phyloP scores from a whole-genome alignment of 108 stramenopile species.

The Nitzschia sp. region DNA sequence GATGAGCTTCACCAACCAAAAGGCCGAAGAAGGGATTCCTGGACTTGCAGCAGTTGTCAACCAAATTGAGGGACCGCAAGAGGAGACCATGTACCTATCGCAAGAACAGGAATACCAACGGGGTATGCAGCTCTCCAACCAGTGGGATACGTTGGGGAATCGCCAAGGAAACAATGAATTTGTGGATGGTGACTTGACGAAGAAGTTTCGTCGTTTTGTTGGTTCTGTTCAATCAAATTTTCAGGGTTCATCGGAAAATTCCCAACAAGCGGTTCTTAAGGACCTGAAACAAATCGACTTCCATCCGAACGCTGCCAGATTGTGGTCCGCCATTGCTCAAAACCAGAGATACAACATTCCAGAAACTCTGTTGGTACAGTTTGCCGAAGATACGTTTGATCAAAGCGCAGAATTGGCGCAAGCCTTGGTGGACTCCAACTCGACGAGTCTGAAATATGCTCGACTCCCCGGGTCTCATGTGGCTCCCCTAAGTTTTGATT shows the following conservation, averaged over 20 bases:
- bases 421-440: slow-evolving; percentile 36
- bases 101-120: too few species aligned
- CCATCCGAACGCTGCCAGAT: slow-evolving; percentile 65
- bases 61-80: neutral
- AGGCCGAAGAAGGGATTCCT: slow-evolving; percentile 53
- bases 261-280: neutral
- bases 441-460: slow-evolving; percentile 70
- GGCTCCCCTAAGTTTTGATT: slow-evolving; percentile 59
- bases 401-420: slow-evolving; percentile 73
- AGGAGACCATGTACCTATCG: too few species aligned
- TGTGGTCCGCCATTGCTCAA: slow-evolving; percentile 63
- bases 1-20: slow-evolving; percentile 62
- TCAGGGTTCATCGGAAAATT: too few species aligned
- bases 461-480: slow-evolving; percentile 76
- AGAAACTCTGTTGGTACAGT: slow-evolving; percentile 78
- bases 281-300: slow-evolving; percentile 66
- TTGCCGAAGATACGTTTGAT: slow-evolving; percentile 77
- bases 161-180: neutral
- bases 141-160: too few species aligned
- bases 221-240: too few species aligned
- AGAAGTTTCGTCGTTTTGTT: too few species aligned
- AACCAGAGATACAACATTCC: slow-evolving; percentile 46
- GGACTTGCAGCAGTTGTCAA: slow-evolving; percentile 39
- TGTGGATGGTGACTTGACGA: too few species aligned
- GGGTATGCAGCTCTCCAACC: too few species aligned